Evolutionary conservation across 176 grass and related monocot genomes (phyloP).

Genomic region (Oryza rufipogon): DNA sequence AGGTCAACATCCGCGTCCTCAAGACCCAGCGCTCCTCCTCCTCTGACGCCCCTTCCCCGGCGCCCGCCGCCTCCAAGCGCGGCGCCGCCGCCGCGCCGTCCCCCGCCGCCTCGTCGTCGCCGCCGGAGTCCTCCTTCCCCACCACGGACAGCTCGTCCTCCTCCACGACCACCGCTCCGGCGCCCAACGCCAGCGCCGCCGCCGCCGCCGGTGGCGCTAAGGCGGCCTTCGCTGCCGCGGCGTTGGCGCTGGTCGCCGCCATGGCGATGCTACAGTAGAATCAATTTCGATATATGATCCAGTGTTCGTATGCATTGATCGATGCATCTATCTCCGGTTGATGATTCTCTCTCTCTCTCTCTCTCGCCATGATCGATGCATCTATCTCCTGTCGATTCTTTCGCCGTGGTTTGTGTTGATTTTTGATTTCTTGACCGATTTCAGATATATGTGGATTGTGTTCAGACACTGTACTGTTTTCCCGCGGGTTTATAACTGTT

Average conservation of each 20-base stretch:
- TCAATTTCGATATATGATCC: not conserved
- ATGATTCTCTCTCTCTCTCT: slow-evolving; percentile 11
- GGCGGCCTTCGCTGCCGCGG: not conserved
- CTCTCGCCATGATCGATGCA: slow-evolving; percentile 11
- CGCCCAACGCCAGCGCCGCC: slow-evolving; percentile 37
- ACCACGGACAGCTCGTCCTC: slow-evolving; percentile 20
- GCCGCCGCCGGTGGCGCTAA: not conserved
- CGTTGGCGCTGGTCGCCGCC: slow-evolving; percentile 11
- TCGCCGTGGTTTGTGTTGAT: slow-evolving; percentile 17
- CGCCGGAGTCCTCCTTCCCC: not conserved
- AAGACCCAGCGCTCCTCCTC: slow-evolving; percentile 50
- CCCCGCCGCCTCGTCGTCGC: slow-evolving; percentile 6
- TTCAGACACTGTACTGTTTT: not conserved
- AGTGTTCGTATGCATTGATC: not conserved
- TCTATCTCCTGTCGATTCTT: slow-evolving; percentile 24
- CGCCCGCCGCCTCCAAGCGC: slow-evolving; percentile 22
- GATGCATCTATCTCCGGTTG: not conserved
- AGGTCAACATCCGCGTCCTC: slow-evolving; percentile 70
- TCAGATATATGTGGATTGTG: slow-evolving; percentile 2
- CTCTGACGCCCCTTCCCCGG: slow-evolving; percentile 53
- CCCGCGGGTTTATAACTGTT: not conserved
- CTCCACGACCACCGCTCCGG: slow-evolving; percentile 14
- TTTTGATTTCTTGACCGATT: not conserved
- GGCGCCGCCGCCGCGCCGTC: not conserved
- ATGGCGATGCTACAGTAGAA: slow-evolving; percentile 32